These are phyloP conservation scores for Mucuna pruriens DNA, from an alignment of 306 rosid genomes.

Conservation along the genomic window DNA sequence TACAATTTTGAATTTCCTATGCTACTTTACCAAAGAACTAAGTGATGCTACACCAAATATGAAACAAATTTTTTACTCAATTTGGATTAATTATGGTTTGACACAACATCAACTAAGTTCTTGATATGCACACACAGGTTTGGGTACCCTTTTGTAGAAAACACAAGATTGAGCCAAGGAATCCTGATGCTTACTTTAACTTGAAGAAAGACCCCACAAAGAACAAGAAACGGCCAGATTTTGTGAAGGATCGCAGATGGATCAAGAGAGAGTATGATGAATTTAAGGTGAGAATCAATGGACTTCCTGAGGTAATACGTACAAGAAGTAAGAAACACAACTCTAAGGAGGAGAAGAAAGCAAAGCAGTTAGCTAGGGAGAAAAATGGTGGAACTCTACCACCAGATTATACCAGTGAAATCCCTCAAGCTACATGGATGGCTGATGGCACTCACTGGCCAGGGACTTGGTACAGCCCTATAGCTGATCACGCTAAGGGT, in stretches of 20 bases:
- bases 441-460: constrained; percentile 28
- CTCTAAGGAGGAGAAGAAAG: constrained; percentile 15
- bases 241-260: constrained; percentile 26
- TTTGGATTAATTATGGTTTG: background rate
- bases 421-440: constrained; percentile 15
- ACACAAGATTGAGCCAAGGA: constrained; percentile 21
- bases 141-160: constrained; percentile 27
- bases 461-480: background rate
- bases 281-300: constrained; percentile 21
- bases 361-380: constrained; percentile 6
- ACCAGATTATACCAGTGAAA: background rate
- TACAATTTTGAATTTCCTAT: background rate
- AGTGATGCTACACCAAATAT: background rate
- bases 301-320: constrained; percentile 16
- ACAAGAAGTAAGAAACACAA: background rate
- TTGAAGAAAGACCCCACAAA: constrained; percentile 20
- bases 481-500: background rate
- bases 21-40: background rate
- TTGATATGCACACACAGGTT: background rate
- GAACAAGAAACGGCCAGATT: constrained; percentile 9
- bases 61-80: background rate
- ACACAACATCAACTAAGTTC: background rate
- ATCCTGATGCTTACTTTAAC: constrained; percentile 12
- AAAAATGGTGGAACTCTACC: constrained; percentile 26
- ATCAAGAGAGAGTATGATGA: constrained; percentile 24